Percentiles rank a stretch among this genome's conserved stretches.
Conservation (phyloP, 257 asterid species). For the Solanum tarijense region DNA sequence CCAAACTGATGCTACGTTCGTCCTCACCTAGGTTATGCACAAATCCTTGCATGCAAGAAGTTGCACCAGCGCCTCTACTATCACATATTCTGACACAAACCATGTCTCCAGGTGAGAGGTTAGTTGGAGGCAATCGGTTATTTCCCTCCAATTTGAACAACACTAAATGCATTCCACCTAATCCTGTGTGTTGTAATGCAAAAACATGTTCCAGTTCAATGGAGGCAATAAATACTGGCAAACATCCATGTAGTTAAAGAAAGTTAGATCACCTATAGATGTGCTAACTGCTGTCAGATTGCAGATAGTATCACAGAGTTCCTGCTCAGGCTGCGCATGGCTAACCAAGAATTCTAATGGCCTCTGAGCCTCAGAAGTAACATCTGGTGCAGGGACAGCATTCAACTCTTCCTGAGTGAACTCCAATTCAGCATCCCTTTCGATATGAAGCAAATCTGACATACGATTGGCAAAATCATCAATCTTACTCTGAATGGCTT, state of each 20-base stretch:
- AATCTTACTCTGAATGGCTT: conserved; percentile 57
- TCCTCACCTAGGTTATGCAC: conserved; percentile 85
- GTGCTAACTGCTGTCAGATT: conserved; percentile 86
- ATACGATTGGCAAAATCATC: conserved; percentile 57
- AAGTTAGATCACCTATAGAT: conserved; percentile 44
- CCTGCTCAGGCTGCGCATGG: conserved; percentile 89
- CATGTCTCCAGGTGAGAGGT: conserved; percentile 98
- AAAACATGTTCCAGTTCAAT: neutral
- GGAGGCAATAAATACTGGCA: neutral
- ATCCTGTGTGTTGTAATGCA: conserved; percentile 35
- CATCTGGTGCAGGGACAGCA: conserved; percentile 79
- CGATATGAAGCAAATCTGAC: conserved; percentile 74
- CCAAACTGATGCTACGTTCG: conserved; percentile 84
- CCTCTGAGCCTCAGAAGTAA: conserved; percentile 36
- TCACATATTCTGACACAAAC: conserved; percentile 91
- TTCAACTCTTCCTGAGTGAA: conserved; percentile 88
- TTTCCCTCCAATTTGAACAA: conserved; percentile 80
- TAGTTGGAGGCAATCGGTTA: conserved; percentile 86
- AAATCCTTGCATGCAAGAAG: conserved; percentile 90
- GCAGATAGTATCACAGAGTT: conserved; percentile 93
- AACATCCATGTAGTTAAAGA: neutral
- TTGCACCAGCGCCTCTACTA: conserved; percentile 84
- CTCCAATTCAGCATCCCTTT: conserved; percentile 87
- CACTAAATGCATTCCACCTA: conserved; percentile 97
- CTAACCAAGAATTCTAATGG: conserved; percentile 83